Conservation (phyloP, 192 early-diverging fungal genomes). For the Radiomyces spectabilis region DNA sequence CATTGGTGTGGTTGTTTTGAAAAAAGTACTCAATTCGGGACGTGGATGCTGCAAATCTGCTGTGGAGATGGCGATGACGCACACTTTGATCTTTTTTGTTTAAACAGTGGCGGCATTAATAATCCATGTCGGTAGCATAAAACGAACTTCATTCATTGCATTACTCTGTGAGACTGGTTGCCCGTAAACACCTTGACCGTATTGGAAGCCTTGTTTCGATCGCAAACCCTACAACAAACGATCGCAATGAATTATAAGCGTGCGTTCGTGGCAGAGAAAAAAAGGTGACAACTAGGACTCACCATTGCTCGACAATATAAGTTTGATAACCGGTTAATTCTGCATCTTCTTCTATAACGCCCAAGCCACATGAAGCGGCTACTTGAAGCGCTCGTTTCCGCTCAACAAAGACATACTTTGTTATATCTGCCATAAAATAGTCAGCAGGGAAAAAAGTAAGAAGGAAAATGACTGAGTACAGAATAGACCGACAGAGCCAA, state of each 20-base stretch:
- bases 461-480: too few species aligned
- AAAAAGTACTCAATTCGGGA: slow-evolving; percentile 17
- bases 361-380: slow-evolving; percentile 15
- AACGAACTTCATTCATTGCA: too few species aligned
- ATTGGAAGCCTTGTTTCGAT: slow-evolving; percentile 26
- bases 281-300: neutral
- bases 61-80: slow-evolving; percentile 23
- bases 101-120: too few species aligned
- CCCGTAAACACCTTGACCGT: slow-evolving; percentile 40
- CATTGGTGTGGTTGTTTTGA: slow-evolving; percentile 13
- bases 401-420: slow-evolving; percentile 29
- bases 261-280: neutral
- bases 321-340: slow-evolving; percentile 32
- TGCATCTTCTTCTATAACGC: slow-evolving; percentile 12
- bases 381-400: slow-evolving; percentile 13
- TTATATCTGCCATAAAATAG: slow-evolving; percentile 21
- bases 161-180: slow-evolving; percentile 26
- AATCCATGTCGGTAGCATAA: too few species aligned
- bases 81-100: slow-evolving; percentile 34
- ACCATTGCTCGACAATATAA: slow-evolving; percentile 46
- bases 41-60: slow-evolving; percentile 21
- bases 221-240: slow-evolving; percentile 27
- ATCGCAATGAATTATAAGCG: neutral
- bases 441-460: too few species aligned
- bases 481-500: too few species aligned